Evolutionary conservation across 176 grass and related monocot species (phyloP), one percentile per base, ranked within the genome.

Genomic region (Melocanna baccifera): DNA sequence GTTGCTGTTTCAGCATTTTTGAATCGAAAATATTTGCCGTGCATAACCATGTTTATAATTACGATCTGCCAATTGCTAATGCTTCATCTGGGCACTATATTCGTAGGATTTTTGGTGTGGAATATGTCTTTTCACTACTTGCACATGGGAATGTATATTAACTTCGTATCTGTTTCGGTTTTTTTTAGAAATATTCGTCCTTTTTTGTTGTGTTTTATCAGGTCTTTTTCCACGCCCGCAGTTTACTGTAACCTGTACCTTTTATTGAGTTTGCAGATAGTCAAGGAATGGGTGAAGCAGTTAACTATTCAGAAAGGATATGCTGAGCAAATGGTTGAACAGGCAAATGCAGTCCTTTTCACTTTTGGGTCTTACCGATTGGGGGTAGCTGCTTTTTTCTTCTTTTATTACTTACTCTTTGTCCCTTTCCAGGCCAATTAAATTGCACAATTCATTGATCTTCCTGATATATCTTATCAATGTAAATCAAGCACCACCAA

Each of bases 331-430:
- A 90, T 95, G 91, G 82, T 98, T 53, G 89, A 94, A 81, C 84
- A 88, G 65, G 96, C 96, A 73, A 98, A 98, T 89, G 96, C 93
- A 62, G 83, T 85, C 52, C 92, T 98, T 88, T 92, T 95, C 73
- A 98, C 96, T 12, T 98, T 98, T 81, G 96, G 96, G 30, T 98
- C 96, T 51, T 98, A 98, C 50, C 81, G 91, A 69, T 73, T 98
- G 85, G 96, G 96, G 92, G 96, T 98, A 98, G 83, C 23, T 75
- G 18, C 48, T 59, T 20, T 36, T 32, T 64, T 79, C 78, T 42
- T 78, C n/a, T 77, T 88, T 71, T 58, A 65, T 9, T 6, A 15
- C 36, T 29, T 63, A 55, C 78, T 81, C 66, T 23, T 76, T 73
- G 23, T 87, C 68, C 29, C 30, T 80, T 68, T 28, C 37, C 52